phyloP scores from a whole-genome alignment of 2,329 filamentous ascomycete genomes.

The Ascochyta fabae region DNA sequence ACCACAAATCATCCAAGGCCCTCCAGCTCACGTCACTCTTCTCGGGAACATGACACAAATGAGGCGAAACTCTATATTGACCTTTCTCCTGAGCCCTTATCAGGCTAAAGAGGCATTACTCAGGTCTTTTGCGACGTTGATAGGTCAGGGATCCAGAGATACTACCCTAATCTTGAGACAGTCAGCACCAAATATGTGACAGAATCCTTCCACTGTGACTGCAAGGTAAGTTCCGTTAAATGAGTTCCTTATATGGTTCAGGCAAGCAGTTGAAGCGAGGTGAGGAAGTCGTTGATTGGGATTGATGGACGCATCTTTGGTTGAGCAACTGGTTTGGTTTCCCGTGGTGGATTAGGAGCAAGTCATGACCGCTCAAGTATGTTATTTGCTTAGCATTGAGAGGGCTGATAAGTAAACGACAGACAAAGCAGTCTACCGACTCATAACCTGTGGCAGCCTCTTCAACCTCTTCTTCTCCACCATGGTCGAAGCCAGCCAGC shows the following conservation, averaged over 20 bases:
- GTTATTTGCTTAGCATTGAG: too few species aligned
- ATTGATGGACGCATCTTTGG: too few species aligned
- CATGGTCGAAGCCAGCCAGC: background rate
- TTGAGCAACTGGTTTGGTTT: too few species aligned
- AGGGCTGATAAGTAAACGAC: too few species aligned
- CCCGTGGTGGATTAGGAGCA: too few species aligned
- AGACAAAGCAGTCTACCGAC: too few species aligned
- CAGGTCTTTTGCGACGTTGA: background rate
- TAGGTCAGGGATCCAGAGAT: too few species aligned
- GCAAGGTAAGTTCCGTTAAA: background rate
- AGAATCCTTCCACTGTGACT: background rate
- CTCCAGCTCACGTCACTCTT: background rate
- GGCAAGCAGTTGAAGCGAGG: background rate
- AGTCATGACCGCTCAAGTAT: too few species aligned
- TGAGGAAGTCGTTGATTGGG: background rate
- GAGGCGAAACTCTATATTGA: background rate
- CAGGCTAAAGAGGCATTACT: background rate
- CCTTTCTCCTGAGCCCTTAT: background rate
- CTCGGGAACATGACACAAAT: background rate
- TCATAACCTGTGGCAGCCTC: too few species aligned
- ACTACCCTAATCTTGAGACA: background rate
- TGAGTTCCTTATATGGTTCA: background rate
- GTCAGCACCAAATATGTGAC: background rate
- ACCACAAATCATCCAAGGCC: background rate
- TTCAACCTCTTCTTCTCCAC: too few species aligned